Evolutionary conservation across 164 flowering plant species (phyloP), one percentile per base, ranked within the genome.

Genomic region (grape (Vitis vinifera)): DNA sequence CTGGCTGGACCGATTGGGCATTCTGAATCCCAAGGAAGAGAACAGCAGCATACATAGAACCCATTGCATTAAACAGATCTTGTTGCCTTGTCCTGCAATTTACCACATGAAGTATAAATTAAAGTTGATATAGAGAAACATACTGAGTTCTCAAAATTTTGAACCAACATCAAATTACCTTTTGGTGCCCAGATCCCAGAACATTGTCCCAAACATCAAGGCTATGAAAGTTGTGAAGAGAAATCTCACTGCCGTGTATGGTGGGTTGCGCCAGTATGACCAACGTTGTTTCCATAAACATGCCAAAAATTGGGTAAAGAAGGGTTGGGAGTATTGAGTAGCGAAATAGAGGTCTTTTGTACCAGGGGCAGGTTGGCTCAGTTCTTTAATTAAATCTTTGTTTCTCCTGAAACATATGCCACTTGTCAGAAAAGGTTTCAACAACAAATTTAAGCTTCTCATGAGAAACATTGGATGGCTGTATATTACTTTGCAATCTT

Each of bases 211-310:
- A 51, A 84, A 69, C 44, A 77, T 65, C 56, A 84, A 15, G 29
- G 82, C 80, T 30, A 78, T 72, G 64, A 76, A 50, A 11, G 76
- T 62, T 17, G 84, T 78, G 74, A 76, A 77, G 19, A 78, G 49
- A 51, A 82, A 65, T 59, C 78, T 67, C 9, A 82, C 82, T 11
- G 84, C 84, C 9, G 81, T 78, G 72, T 84, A 82, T 11, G 73
- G 67, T 47, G 85, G 79, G 72, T 84, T 82, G 8, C 85, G 78
- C 87, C 87, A 84, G 73, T 84, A 81, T 23, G 87, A 84, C 68
- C 59, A 67, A 29, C 71, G 74, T 48, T 81, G 87, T 69, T 84
- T 84, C 85, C 81, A 84, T 44, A 81, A 67, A 69, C 85, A 84
- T 53, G 87, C 87, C 58, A 69, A 6, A 70, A 72, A 76, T 65